A percentile compares a stretch with the other conserved stretches of the same genome.
These are phyloP conservation scores for Podosphaera xanthii DNA, from an alignment of 2,329 filamentous ascomycete genomes.

Conservation along the genomic window DNA sequence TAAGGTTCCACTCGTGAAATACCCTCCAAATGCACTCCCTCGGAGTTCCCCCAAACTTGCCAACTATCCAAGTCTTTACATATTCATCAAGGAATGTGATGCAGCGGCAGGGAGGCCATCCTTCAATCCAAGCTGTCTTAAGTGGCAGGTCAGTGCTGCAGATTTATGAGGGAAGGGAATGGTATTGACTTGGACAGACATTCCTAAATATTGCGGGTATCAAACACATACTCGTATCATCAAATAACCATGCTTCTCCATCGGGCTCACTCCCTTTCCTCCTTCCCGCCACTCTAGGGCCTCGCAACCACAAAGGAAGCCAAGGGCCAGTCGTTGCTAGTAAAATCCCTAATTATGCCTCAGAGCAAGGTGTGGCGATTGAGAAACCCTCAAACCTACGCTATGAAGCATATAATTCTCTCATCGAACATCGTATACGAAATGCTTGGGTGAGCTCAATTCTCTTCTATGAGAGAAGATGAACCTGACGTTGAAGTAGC, in stretches of 20 bases:
- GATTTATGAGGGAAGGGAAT: not conserved
- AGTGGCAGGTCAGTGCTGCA: conserved; percentile 58
- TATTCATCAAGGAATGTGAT: conserved; percentile 49
- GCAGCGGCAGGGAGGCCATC: conserved; percentile 41
- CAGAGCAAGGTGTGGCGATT: conserved; percentile 24
- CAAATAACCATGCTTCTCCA: conserved; percentile 84
- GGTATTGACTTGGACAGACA: conserved; percentile 28
- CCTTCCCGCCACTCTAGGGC: conserved; percentile 25
- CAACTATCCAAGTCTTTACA: conserved; percentile 37
- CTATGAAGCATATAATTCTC: conserved; percentile 51
- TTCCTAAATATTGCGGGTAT: conserved; percentile 60
- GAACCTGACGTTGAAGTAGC: conserved; percentile 20
- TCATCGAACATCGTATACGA: conserved; percentile 57
- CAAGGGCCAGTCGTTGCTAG: conserved; percentile 31
- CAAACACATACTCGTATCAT: conserved; percentile 41
- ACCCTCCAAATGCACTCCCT: conserved; percentile 54
- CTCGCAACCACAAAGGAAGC: conserved; percentile 16
- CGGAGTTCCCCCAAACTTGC: conserved; percentile 27
- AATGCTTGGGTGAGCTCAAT: conserved; percentile 50
- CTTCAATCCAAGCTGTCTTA: conserved; percentile 81
- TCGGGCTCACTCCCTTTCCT: conserved; percentile 77
- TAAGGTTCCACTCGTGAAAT: conserved; percentile 54
- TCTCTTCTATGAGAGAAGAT: not conserved
- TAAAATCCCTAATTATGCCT: conserved; percentile 47
- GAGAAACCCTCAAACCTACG: conserved; percentile 24